phyloP scores from a whole-genome alignment of 257 asterid species.

The Solanum dulcamara region DNA sequence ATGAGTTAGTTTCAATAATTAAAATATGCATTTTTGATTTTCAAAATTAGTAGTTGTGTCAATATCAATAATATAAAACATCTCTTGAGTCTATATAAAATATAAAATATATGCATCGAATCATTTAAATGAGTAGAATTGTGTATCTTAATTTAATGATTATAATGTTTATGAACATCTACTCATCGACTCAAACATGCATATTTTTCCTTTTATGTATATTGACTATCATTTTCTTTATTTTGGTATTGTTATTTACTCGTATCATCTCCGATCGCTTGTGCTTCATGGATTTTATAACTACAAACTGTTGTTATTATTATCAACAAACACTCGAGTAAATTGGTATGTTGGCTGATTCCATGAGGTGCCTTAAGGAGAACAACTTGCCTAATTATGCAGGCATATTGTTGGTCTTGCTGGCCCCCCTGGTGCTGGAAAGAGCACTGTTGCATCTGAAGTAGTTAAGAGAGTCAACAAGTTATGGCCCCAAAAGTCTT shows the following conservation, averaged over 20 bases:
- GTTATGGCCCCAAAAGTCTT: constrained; percentile 60
- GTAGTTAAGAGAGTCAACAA: constrained; percentile 63
- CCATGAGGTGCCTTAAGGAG: background rate
- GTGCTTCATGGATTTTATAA: background rate
- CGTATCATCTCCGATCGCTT: background rate
- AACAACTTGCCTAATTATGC: constrained; percentile 13
- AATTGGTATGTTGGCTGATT: background rate
- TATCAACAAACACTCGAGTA: background rate
- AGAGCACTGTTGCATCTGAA: constrained; percentile 73
- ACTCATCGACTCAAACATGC: background rate
- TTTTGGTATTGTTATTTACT: background rate
- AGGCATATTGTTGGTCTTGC: constrained; percentile 85
- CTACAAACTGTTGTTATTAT: background rate
- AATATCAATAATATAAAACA: background rate
- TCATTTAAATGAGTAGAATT: background rate
- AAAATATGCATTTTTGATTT: background rate
- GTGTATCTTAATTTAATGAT: background rate
- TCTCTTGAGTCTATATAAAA: too few relatives aligned
- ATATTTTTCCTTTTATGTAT: background rate
- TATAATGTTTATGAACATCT: background rate
- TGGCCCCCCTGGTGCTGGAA: constrained; percentile 99
- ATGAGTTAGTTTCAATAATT: background rate
- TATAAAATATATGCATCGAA: background rate
- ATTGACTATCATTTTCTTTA: background rate
- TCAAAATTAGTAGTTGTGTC: background rate